These are phyloP conservation scores for Tolypocladium sp. DNA, from an alignment of 2,329 filamentous ascomycete genomes.

Conservation along the genomic window DNA sequence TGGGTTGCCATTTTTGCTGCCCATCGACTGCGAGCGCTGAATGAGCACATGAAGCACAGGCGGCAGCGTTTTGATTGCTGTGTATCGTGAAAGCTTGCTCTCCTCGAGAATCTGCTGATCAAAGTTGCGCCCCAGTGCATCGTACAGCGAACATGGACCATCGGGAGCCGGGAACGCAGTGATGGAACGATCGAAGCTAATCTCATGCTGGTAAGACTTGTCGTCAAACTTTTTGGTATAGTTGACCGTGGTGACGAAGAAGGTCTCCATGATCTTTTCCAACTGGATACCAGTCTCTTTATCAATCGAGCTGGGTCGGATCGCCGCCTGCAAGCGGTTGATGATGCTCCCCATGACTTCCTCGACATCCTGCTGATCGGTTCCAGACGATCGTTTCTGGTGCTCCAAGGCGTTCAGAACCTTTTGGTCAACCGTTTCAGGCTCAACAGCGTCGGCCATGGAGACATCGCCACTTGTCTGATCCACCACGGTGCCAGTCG, in stretches of 20 bases:
- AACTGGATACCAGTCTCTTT: slow-evolving; percentile 62
- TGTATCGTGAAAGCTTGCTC: slow-evolving; percentile 53
- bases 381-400: slow-evolving; percentile 38
- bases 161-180: slow-evolving; percentile 47
- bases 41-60: slow-evolving; percentile 86
- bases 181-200: slow-evolving; percentile 51
- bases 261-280: slow-evolving; percentile 67
- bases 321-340: slow-evolving; percentile 82
- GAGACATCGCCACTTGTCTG: slow-evolving; percentile 11
- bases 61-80: slow-evolving; percentile 66
- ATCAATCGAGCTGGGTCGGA: slow-evolving; percentile 58
- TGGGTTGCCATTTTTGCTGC: slow-evolving; percentile 66
- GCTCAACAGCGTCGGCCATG: slow-evolving; percentile 21
- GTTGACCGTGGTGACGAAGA: slow-evolving; percentile 53
- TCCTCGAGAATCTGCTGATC: slow-evolving; percentile 68
- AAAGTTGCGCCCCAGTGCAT: slow-evolving; percentile 78
- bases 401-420: slow-evolving; percentile 36
- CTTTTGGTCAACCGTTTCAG: slow-evolving; percentile 33
- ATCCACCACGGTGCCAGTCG: neutral
- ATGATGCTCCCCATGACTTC: slow-evolving; percentile 93
- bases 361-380: slow-evolving; percentile 85
- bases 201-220: slow-evolving; percentile 30
- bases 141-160: slow-evolving; percentile 58
- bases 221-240: slow-evolving; percentile 46
- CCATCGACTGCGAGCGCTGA: slow-evolving; percentile 68